Percentiles rank a stretch among this genome's conserved stretches.
phyloP scores from a whole-genome alignment of 106 monocot species.

The Xerophyta viscosa region DNA sequence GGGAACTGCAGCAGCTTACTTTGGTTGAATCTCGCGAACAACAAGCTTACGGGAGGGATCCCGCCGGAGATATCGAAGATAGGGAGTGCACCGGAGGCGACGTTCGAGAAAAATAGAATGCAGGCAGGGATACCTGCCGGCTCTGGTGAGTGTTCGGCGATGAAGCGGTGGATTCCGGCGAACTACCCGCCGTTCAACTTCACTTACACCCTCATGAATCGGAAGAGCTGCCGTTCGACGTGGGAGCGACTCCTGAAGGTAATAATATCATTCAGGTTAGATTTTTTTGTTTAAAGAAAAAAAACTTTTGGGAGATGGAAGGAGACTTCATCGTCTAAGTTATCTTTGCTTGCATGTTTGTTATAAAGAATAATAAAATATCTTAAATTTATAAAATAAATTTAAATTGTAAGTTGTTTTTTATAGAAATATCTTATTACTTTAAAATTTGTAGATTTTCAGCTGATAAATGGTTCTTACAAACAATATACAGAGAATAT shows the following conservation, averaged over 20 bases:
- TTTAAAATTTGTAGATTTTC: too few species aligned
- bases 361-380: too few species aligned
- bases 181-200: constrained; percentile 80
- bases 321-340: too few species aligned
- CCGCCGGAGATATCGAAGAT: constrained; percentile 46
- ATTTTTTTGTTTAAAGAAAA: too few species aligned
- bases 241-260: constrained; percentile 51
- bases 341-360: too few species aligned
- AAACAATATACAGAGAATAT: too few species aligned
- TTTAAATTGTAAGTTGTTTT: too few species aligned
- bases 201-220: constrained; percentile 48
- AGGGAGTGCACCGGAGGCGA: constrained; percentile 41
- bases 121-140: constrained; percentile 8
- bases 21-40: constrained; percentile 79
- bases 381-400: too few species aligned
- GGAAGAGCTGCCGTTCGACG: constrained; percentile 39
- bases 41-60: constrained; percentile 45
- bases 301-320: too few species aligned
- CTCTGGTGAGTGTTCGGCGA: constrained; percentile 67
- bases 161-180: constrained; percentile 70
- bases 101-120: constrained; percentile 47
- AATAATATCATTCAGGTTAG: too few species aligned
- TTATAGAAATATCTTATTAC: too few species aligned
- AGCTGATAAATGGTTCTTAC: too few species aligned
- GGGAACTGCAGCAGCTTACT: constrained; percentile 70